These are phyloP conservation scores for Ensete glaucum DNA, from an alignment of 176 grass and related monocot genomes.

Conservation along the genomic window DNA sequence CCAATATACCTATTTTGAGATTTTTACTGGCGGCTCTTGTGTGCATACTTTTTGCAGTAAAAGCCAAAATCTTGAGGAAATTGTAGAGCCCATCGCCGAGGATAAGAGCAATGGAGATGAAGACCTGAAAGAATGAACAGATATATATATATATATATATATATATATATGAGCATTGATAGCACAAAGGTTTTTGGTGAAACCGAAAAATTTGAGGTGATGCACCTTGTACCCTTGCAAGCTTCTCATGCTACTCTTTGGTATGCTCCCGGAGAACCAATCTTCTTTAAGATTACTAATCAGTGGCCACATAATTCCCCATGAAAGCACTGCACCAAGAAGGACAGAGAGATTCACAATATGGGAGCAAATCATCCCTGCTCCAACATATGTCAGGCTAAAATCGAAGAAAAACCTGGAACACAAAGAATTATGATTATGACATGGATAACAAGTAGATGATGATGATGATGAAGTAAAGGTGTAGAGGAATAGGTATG, in stretches of 20 bases:
- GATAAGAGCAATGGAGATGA: conserved; percentile 87
- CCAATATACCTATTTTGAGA: conserved; percentile 57
- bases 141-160: conserved; percentile 17
- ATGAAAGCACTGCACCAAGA: conserved; percentile 73
- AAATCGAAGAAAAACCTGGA: conserved; percentile 93
- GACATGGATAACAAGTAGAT: conserved; percentile 5
- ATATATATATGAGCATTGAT: background rate
- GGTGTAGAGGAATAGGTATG: background rate
- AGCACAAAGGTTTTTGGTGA: no score
- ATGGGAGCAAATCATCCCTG: conserved; percentile 96
- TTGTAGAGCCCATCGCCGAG: conserved; percentile 90
- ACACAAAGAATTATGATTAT: conserved; percentile 14
- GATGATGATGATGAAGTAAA: no score
- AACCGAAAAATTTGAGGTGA: conserved; percentile 2
- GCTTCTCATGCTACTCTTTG: conserved; percentile 86
- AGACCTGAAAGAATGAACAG: conserved; percentile 41
- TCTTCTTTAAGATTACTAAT: conserved; percentile 61
- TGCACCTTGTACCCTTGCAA: conserved; percentile 92
- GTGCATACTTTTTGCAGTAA: conserved; percentile 50
- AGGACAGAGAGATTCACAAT: conserved; percentile 87
- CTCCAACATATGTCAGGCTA: conserved; percentile 92
- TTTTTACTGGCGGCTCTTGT: conserved; percentile 41
- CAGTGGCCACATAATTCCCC: conserved; percentile 96
- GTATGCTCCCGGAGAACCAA: conserved; percentile 68
- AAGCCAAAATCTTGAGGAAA: conserved; percentile 66